These are phyloP conservation scores for Septoria petroselini DNA, from an alignment of 2,329 filamentous ascomycete genomes.

Conservation along the genomic window DNA sequence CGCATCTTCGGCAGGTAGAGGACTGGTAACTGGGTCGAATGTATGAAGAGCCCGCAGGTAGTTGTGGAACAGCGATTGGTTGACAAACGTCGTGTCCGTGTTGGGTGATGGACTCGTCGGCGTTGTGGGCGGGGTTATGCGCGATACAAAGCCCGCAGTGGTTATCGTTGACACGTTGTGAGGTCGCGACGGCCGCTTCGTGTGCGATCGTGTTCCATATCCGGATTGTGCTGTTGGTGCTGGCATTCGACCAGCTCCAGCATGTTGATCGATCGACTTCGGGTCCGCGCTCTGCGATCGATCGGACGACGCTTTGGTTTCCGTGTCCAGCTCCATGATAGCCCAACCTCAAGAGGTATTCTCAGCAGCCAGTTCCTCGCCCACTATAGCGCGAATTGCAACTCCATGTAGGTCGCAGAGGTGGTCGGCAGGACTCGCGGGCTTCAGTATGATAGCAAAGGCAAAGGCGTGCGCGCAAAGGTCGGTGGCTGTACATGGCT, in stretches of 20 bases:
- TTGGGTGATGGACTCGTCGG: conserved; percentile 21
- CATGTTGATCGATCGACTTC: conserved; percentile 6
- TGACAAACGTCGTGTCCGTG: conserved; percentile 13
- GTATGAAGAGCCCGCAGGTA: conserved; percentile 93
- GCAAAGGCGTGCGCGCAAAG: not conserved
- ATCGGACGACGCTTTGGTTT: not conserved
- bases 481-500: conserved; percentile 10
- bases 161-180: conserved; percentile 11
- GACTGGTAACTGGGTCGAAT: conserved; percentile 73
- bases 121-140: conserved; percentile 25
- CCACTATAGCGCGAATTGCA: conserved; percentile 4
- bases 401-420: conserved; percentile 5
- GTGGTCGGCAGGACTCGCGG: conserved; percentile 1
- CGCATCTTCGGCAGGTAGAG: conserved; percentile 61
- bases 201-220: conserved; percentile 3
- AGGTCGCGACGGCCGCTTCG: conserved; percentile 13
- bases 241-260: conserved; percentile 10
- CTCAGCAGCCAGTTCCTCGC: not conserved
- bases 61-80: conserved; percentile 75
- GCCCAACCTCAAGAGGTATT: not conserved
- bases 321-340: not conserved
- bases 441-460: not conserved
- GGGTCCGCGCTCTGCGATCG: conserved; percentile 16
- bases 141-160: conserved; percentile 25
- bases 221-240: conserved; percentile 10